Evolutionary conservation across 2,329 filamentous ascomycete genomes (phyloP).

Genomic region (Paecilomyces variotii): DNA sequence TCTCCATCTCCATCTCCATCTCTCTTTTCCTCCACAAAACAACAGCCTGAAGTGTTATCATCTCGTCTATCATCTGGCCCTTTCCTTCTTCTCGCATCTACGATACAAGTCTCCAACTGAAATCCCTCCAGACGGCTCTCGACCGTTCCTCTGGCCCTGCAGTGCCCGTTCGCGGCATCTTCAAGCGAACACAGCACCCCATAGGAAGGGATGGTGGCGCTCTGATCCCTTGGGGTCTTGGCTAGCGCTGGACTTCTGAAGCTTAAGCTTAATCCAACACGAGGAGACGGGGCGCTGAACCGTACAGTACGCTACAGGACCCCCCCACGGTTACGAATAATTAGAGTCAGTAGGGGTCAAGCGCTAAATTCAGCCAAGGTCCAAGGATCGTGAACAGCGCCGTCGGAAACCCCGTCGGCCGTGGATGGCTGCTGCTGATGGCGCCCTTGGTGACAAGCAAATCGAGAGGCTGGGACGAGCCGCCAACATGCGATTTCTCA

Average conservation of each 20-base stretch:
- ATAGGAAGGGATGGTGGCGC: slow-evolving; percentile 16
- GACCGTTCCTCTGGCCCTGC: neutral
- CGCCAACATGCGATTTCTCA: neutral
- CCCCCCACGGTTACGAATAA: slow-evolving; percentile 1
- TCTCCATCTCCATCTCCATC: no score
- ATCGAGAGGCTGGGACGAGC: neutral
- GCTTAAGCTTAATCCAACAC: slow-evolving; percentile 40
- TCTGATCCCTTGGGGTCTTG: slow-evolving; percentile 23
- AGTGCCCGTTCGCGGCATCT: slow-evolving; percentile 11
- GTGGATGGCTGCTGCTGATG: neutral
- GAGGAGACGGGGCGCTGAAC: slow-evolving; percentile 14
- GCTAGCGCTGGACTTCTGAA: slow-evolving; percentile 29
- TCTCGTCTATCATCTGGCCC: neutral
- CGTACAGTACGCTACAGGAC: neutral
- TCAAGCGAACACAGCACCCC: slow-evolving; percentile 3
- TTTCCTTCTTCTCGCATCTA: neutral
- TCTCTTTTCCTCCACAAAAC: neutral
- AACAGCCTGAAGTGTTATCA: neutral
- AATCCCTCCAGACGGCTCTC: neutral
- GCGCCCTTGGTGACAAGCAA: neutral
- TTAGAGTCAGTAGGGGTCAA: neutral
- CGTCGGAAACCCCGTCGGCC: neutral
- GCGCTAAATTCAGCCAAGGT: neutral
- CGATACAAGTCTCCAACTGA: neutral
- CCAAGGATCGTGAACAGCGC: neutral